Percentiles rank a stretch among this genome's conserved stretches.
Conservation (phyloP, 1,284 basidiomycete species). For the Pterula multifida region DNA sequence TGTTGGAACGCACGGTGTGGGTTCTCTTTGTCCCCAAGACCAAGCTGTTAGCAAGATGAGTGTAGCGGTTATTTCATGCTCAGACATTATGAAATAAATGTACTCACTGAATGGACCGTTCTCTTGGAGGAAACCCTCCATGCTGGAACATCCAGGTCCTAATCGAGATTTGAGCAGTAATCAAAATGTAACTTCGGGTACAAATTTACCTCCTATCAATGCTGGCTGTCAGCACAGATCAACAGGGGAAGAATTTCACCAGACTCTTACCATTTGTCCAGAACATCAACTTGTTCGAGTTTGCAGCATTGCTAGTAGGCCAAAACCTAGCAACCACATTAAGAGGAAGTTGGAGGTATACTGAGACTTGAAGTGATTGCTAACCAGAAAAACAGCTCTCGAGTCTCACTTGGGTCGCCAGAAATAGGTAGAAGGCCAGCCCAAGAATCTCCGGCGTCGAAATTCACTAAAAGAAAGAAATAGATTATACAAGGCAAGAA, state of each 20-base stretch:
- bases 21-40: conserved; percentile 3
- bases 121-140: conserved; percentile 72
- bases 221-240: conserved; percentile 13
- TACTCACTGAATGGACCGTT: conserved; percentile 40
- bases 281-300: conserved; percentile 59
- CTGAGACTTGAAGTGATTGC: conserved; percentile 1
- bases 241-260: background rate
- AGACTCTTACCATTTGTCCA: conserved; percentile 28
- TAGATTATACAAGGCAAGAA: background rate
- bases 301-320: conserved; percentile 62
- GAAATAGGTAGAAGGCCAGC: conserved; percentile 65
- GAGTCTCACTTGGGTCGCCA: conserved; percentile 41
- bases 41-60: conserved; percentile 7
- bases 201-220: conserved; percentile 30
- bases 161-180: background rate
- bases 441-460: conserved; percentile 67
- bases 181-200: background rate
- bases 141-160: conserved; percentile 55
- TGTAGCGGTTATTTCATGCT: background rate
- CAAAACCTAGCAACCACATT: conserved; percentile 80
- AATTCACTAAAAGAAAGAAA: conserved; percentile 21
- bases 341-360: background rate
- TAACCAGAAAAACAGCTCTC: conserved; percentile 32
- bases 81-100: background rate
- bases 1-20: background rate